Conservation (phyloP, 1,284 basidiomycete genomes). For the Rhodotorula sp. region DNA sequence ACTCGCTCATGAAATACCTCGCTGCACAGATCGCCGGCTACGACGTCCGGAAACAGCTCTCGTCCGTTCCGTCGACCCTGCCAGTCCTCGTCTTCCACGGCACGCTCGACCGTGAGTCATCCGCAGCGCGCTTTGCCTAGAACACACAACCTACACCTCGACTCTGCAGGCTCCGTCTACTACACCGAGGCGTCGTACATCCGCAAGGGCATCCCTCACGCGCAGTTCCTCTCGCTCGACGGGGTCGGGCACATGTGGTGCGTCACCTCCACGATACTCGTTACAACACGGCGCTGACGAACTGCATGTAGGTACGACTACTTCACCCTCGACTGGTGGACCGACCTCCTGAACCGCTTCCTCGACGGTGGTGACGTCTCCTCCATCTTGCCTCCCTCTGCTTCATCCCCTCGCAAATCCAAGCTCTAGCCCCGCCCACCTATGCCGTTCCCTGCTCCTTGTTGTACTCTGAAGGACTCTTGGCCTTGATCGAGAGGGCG, state of each 20-base stretch:
- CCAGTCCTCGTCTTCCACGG: conserved; percentile 36
- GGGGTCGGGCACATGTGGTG: conserved; percentile 31
- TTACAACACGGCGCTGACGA: too few species aligned
- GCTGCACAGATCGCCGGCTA: conserved; percentile 31
- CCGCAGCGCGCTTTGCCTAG: too few species aligned
- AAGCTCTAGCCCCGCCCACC: not conserved
- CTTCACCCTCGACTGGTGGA: conserved; percentile 26
- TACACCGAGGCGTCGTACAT: conserved; percentile 35
- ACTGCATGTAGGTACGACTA: conserved; percentile 39
- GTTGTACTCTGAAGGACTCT: conserved; percentile 36
- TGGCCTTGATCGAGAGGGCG: conserved; percentile 43
- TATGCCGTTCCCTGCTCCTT: not conserved
- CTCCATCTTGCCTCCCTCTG: not conserved
- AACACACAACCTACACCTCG: not conserved
- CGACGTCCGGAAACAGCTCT: conserved; percentile 30
- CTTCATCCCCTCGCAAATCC: not conserved
- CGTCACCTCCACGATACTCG: not conserved
- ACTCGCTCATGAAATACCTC: not conserved
- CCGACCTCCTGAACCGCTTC: conserved; percentile 22
- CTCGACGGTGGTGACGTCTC: conserved; percentile 18
- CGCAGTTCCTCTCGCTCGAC: conserved; percentile 26
- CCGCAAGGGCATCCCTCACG: conserved; percentile 22
- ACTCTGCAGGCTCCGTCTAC: conserved; percentile 32
- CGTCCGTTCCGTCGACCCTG: conserved; percentile 15
- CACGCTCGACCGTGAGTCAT: conserved; percentile 21